Percentiles rank a stretch among this genome's conserved stretches.
These are phyloP conservation scores for Alternaria rosae DNA, from an alignment of 2,329 filamentous ascomycete genomes.

Conservation along the genomic window DNA sequence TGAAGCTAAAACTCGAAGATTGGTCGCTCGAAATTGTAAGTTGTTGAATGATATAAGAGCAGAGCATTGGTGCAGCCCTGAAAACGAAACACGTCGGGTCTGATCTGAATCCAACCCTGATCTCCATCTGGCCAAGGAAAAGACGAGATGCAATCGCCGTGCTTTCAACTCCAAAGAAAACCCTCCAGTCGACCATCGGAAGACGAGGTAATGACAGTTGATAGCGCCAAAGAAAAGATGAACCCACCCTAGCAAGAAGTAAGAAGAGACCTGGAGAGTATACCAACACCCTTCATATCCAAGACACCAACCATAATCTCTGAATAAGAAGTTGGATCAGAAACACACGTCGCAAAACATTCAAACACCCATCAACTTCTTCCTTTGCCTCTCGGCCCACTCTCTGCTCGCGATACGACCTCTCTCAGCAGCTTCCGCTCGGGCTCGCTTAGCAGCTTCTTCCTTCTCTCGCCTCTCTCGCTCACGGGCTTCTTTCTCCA, in stretches of 20 bases:
- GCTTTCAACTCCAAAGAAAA: neutral
- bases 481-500: slow-evolving; percentile 52
- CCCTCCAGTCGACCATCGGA: slow-evolving; percentile 10
- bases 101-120: neutral
- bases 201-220: neutral
- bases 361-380: slow-evolving; percentile 40
- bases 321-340: neutral
- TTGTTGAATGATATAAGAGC: neutral
- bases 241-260: neutral
- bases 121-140: neutral
- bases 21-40: neutral
- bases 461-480: slow-evolving; percentile 55
- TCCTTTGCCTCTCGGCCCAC: slow-evolving; percentile 59
- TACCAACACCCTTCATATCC: neutral
- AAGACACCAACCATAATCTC: neutral
- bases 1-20: neutral
- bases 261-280: neutral
- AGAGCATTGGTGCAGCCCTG: neutral
- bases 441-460: slow-evolving; percentile 56
- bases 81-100: neutral
- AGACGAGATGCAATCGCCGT: neutral
- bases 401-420: slow-evolving; percentile 54
- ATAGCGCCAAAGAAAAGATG: neutral
- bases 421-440: slow-evolving; percentile 56
- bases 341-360: neutral